phyloP scores from a whole-genome alignment of 208 protist species.

The Strigomonas culicis region DNA sequence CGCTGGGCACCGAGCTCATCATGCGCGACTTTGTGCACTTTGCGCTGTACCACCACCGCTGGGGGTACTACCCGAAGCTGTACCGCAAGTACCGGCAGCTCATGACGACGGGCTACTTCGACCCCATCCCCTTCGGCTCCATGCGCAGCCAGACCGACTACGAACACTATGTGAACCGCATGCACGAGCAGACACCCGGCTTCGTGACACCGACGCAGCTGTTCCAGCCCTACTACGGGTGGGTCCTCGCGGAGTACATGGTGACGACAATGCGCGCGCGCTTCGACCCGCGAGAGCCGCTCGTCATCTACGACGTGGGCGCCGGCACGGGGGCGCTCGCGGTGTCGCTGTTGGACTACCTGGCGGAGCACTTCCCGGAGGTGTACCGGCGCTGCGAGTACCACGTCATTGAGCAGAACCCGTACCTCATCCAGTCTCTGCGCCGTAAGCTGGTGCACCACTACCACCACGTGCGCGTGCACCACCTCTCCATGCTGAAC shows the following conservation, averaged over 20 bases:
- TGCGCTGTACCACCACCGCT: conserved; percentile 79
- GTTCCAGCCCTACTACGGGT: conserved; percentile 87
- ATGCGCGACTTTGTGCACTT: conserved; percentile 89
- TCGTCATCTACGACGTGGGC: conserved; percentile 88
- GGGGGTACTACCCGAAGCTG: conserved; percentile 89
- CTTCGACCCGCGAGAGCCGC: conserved; percentile 81
- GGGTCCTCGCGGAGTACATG: conserved; percentile 84
- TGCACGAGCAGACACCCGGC: conserved; percentile 70
- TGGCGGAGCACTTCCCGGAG: conserved; percentile 77
- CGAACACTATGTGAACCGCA: conserved; percentile 60
- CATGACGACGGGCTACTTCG: conserved; percentile 85
- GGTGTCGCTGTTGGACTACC: conserved; percentile 72
- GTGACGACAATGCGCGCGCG: conserved; percentile 72
- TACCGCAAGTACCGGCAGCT: conserved; percentile 82
- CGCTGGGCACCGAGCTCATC: conserved; percentile 62
- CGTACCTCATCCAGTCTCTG: conserved; percentile 62
- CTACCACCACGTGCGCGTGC: conserved; percentile 76
- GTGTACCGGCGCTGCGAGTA: conserved; percentile 81
- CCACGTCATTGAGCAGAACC: conserved; percentile 81
- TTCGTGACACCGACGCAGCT: conserved; percentile 82
- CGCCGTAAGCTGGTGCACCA: conserved; percentile 70
- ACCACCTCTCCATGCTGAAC: conserved; percentile 80
- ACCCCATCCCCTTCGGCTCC: conserved; percentile 74
- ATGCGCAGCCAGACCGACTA: conserved; percentile 85
- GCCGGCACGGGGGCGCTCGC: conserved; percentile 81